Conservation (phyloP, 768 basidiomycete genomes). For the Suillus discolor region DNA sequence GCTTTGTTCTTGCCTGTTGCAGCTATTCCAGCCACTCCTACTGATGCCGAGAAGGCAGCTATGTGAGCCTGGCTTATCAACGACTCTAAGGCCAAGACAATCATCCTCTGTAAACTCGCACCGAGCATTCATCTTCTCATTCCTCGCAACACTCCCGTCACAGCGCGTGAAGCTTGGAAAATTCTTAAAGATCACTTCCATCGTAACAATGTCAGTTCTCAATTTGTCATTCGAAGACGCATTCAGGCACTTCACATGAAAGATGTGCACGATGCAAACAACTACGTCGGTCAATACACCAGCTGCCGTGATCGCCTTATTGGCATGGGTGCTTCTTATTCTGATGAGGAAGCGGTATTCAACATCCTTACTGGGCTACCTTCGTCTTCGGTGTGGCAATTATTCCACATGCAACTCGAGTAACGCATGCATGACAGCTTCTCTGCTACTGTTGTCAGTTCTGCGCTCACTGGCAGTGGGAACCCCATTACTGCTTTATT, state of each 20-base stretch:
- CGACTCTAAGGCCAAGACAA: not conserved
- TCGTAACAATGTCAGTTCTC: not conserved
- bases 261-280: not conserved
- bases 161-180: not conserved
- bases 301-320: not conserved
- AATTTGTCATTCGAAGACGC: not conserved
- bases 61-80: conserved; percentile 1
- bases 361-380: not conserved
- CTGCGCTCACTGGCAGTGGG: not conserved
- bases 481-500: not conserved
- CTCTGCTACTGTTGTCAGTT: not conserved
- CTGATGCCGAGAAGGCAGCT: not conserved
- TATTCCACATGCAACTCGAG: not conserved
- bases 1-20: not conserved
- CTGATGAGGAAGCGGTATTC: not conserved
- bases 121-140: too few species aligned
- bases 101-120: not conserved
- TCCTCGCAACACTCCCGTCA: too few species aligned
- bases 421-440: too few species aligned
- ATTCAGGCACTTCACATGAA: not conserved
- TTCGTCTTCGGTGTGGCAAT: not conserved
- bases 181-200: not conserved
- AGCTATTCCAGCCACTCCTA: not conserved
- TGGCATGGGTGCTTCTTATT: not conserved
- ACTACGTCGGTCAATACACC: not conserved